Percentiles rank a stretch among this genome's conserved stretches.
Conservation (phyloP, 441 rosid genomes). For the Macaranga tanarius region DNA sequence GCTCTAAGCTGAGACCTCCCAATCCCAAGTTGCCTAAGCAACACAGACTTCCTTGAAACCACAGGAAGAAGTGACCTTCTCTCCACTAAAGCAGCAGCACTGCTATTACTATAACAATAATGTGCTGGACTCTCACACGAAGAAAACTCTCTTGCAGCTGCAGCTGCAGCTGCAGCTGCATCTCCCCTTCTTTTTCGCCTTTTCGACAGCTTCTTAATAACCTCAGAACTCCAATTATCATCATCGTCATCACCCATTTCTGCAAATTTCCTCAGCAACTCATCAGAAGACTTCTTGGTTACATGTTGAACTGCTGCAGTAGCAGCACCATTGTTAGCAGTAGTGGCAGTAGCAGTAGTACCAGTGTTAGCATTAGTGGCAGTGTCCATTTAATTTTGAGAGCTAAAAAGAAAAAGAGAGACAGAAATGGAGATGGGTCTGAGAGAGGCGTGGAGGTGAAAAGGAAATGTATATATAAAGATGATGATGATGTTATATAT, state of each 20-base stretch:
- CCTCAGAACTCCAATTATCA: conserved; percentile 2
- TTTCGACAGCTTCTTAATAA: conserved; percentile 30
- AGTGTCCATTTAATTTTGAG: conserved; percentile 1
- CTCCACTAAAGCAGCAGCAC: conserved; percentile 40
- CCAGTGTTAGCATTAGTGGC: background rate
- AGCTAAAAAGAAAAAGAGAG: background rate
- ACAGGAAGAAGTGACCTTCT: conserved; percentile 58
- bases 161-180: background rate
- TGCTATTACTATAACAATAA: background rate
- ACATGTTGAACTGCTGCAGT: conserved; percentile 52
- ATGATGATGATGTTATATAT: background rate
- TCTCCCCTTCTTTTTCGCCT: conserved; percentile 38
- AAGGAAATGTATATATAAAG: background rate
- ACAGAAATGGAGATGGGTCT: conserved; percentile 7
- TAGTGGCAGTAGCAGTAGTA: background rate
- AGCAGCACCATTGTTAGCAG: background rate
- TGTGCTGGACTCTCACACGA: conserved; percentile 30
- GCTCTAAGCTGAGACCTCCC: conserved; percentile 47
- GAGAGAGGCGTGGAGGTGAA: background rate
- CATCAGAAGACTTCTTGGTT: conserved; percentile 67
- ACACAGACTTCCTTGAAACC: conserved; percentile 37
- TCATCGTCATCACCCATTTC: conserved; percentile 44
- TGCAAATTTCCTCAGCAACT: conserved; percentile 71
- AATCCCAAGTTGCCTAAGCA: conserved; percentile 53
- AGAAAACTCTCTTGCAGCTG: background rate